Evolutionary conservation across 352 stramenopile species (phyloP).

Genomic region (Thalassiosira ordinaria): DNA sequence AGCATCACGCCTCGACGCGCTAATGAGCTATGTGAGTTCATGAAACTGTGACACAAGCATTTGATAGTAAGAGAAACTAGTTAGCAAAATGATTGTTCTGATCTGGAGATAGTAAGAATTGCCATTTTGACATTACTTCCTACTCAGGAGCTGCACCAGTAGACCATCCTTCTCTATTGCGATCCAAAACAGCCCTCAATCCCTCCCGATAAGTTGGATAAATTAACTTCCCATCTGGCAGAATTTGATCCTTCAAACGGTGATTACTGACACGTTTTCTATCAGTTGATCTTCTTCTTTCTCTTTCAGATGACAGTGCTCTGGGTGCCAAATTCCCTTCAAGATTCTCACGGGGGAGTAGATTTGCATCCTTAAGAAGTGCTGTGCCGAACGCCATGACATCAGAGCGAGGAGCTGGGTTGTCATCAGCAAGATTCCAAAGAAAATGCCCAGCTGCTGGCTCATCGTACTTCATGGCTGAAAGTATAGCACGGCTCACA

Average conservation of each 20-base stretch:
- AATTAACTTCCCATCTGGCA: conserved; percentile 34
- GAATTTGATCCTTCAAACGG: conserved; percentile 54
- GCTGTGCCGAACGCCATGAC: conserved; percentile 62
- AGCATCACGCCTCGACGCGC: too few species aligned
- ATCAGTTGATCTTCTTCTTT: conserved; percentile 57
- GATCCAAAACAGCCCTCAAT: conserved; percentile 55
- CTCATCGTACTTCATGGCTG: conserved; percentile 39
- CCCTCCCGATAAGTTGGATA: conserved; percentile 75
- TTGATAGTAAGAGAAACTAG: too few species aligned
- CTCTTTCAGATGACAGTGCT: conserved; percentile 35
- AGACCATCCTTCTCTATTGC: conserved; percentile 41
- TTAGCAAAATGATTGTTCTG: too few species aligned
- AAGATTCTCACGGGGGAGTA: neutral
- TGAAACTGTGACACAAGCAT: too few species aligned
- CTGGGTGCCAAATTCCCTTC: neutral
- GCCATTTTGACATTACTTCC: too few species aligned
- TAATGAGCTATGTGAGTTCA: too few species aligned
- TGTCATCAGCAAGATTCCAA: conserved; percentile 79
- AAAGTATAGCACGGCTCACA: conserved; percentile 61
- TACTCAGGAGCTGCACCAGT: conserved; percentile 1
- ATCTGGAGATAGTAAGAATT: too few species aligned
- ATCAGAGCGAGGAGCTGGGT: conserved; percentile 54
- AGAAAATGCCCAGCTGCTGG: conserved; percentile 28
- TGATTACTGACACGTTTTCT: conserved; percentile 69
- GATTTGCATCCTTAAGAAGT: conserved; percentile 49